Evolutionary conservation across 73 alveolate species (phyloP).

Genomic region (Paraurostyla sp.): DNA sequence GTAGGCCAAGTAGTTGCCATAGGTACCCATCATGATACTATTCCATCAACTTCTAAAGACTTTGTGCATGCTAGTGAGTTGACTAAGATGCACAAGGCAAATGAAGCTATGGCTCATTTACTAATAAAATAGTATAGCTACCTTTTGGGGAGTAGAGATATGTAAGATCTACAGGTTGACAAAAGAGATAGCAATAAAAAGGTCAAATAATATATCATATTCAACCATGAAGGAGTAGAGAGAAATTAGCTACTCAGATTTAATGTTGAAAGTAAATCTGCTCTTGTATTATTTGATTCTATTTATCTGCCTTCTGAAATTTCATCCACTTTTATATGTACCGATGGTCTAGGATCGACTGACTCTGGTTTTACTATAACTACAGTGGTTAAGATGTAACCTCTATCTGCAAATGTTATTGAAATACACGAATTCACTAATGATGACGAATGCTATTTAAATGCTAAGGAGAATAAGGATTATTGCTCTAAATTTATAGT

Average conservation of each 20-base stretch:
- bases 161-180: neutral
- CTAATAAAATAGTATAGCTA: neutral
- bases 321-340: neutral
- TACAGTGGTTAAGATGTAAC: neutral
- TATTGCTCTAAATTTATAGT: neutral
- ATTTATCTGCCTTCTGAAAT: neutral
- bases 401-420: conserved; percentile 21
- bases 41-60: conserved; percentile 38
- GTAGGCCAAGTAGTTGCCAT: neutral
- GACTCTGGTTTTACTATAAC: neutral
- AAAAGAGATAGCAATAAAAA: neutral
- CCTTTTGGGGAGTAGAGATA: neutral
- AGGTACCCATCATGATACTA: conserved; percentile 61
- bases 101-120: neutral
- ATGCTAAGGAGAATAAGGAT: neutral
- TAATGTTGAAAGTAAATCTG: neutral
- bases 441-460: neutral
- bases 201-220: neutral
- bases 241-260: neutral
- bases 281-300: neutral
- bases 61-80: conserved; percentile 24
- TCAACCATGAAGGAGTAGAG: neutral
- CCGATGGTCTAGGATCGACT: neutral
- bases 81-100: neutral
- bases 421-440: neutral